These are phyloP conservation scores for Diaporthe eres DNA, from an alignment of 2,329 filamentous ascomycete genomes.

Conservation along the genomic window DNA sequence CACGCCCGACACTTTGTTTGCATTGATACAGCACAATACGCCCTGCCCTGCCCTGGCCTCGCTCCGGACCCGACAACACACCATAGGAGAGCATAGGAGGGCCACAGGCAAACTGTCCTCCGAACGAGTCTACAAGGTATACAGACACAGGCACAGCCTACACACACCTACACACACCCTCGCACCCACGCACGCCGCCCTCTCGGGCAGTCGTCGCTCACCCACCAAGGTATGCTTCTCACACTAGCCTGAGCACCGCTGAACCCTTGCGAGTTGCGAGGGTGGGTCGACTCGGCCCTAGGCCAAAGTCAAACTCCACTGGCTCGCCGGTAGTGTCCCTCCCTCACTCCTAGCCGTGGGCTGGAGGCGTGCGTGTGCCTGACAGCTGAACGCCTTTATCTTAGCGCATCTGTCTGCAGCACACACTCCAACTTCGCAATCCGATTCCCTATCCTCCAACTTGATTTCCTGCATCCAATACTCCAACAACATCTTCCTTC, in stretches of 20 bases:
- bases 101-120: constrained; percentile 11
- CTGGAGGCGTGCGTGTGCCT: constrained; percentile 26
- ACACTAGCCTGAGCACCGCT: constrained; percentile 18
- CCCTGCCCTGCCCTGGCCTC: constrained; percentile 1
- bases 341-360: constrained; percentile 6
- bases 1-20: constrained; percentile 34
- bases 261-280: constrained; percentile 26
- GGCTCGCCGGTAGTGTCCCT: constrained; percentile 27
- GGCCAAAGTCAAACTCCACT: constrained; percentile 35
- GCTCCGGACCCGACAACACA: neutral
- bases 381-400: constrained; percentile 43
- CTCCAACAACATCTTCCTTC: constrained; percentile 30
- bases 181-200: neutral
- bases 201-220: neutral
- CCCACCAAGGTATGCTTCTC: constrained; percentile 6
- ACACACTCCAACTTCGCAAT: constrained; percentile 36
- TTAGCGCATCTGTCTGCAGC: constrained; percentile 40
- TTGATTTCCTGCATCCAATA: constrained; percentile 30
- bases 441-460: constrained; percentile 26
- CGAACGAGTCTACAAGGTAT: neutral
- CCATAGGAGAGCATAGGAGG: neutral
- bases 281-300: constrained; percentile 26
- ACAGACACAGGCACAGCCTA: neutral
- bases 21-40: constrained; percentile 25
- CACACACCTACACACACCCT: neutral